These are phyloP conservation scores for Porogramme epimiltina DNA, from an alignment of 1,284 basidiomycete genomes.

Conservation along the genomic window DNA sequence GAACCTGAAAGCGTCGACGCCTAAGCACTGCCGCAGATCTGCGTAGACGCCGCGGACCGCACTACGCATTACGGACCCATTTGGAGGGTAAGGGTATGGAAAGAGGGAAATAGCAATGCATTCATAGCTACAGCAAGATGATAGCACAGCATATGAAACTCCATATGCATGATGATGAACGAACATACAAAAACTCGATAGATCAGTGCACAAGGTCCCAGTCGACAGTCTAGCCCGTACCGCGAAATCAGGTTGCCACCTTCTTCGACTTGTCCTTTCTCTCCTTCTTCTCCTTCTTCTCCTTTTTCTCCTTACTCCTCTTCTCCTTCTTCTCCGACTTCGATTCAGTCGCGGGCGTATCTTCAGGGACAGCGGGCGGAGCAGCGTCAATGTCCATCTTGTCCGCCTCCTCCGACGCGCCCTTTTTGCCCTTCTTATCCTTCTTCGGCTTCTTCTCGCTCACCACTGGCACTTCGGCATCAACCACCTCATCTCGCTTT, in stretches of 20 bases:
- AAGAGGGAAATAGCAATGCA: not conserved
- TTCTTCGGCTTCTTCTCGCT: conserved; percentile 14
- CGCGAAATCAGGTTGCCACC: conserved; percentile 15
- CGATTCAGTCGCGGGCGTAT: not conserved
- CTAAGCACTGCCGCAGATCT: no score
- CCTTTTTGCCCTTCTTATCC: conserved; percentile 30
- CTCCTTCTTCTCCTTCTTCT: conserved; percentile 23
- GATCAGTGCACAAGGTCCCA: not conserved
- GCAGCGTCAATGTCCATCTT: conserved; percentile 20
- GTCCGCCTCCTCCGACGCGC: conserved; percentile 30
- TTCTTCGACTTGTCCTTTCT: conserved; percentile 34
- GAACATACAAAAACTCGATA: conserved; percentile 6
- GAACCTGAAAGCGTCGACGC: no score
- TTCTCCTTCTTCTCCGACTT: conserved; percentile 14
- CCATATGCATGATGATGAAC: not conserved
- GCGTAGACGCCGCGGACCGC: no score
- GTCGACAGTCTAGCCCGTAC: not conserved
- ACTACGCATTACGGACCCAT: no score
- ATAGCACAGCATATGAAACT: conserved; percentile 3
- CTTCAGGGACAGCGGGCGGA: not conserved
- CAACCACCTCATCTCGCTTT: conserved; percentile 24
- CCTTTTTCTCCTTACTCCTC: conserved; percentile 30
- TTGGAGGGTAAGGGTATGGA: no score
- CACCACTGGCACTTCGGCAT: conserved; percentile 10
- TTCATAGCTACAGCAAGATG: conserved; percentile 6